Evolutionary conservation across 768 basidiomycete genomes (phyloP), one percentile per base, ranked within the genome.

Genomic region (Hygrocybe punicea): DNA sequence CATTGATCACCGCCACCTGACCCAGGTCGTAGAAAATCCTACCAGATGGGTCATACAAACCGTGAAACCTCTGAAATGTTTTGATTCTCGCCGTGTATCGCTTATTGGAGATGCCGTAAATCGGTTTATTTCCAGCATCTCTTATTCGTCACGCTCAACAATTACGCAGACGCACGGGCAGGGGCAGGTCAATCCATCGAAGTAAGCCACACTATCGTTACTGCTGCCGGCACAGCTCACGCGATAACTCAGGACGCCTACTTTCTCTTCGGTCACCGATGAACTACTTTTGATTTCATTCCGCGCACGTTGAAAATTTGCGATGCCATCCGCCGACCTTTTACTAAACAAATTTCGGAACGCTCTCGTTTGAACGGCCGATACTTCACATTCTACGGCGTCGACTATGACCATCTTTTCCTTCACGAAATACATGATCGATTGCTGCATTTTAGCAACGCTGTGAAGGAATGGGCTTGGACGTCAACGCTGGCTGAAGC

Each of bases 21-120:
- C 14, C 11, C 17, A 87, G 85, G 82, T 82, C 60, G 73, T 81
- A 19, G 78, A 81, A 3, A 75, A 71, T 44, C 76, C 82, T 1
- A 68, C 77, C 23, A 71, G 81, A 35, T 89, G 88, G 88, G 84
- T 83, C 0, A 78, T 90, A 25, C 82, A 87, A 63, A 78, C 75
- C 4, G 71, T 83, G 2, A 75, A 73, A 51, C 79, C 84, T 4
- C 67, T 89, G 19, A 71, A 72, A 1, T 73, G 81, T 6, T 82
- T 78, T 53, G 76, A 79, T 2, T 75, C 74, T 17, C 83, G 81
- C 14, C 69, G 78, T 10, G 84, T 74, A 17, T 76, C 71, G 6
- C 65, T 82, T 49, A 59, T 81, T 42, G 81, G 81, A 14, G 81
- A 82, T 67, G 81, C 80, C 2, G 86, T 71, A 74, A 71, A 63